Conservation (phyloP, 2,329 filamentous ascomycete species). For the Coniochaeta ligniaria region DNA sequence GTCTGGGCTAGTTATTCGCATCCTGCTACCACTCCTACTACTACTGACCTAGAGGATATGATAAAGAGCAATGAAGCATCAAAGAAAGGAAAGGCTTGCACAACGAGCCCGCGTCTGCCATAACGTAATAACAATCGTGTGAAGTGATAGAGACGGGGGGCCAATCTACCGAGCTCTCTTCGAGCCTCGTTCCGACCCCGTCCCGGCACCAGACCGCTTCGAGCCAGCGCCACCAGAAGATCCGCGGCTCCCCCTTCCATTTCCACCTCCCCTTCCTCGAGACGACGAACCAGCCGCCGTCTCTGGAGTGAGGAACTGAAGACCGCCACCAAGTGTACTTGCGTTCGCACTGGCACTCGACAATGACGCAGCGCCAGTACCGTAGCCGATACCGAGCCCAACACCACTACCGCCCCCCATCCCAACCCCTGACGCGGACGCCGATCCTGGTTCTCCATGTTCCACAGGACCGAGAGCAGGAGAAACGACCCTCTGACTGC, state of each 20-base stretch:
- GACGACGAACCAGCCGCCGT: background rate
- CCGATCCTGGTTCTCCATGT: background rate
- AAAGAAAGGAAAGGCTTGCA: background rate
- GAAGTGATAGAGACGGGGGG: background rate
- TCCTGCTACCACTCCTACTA: no score
- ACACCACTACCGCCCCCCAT: background rate
- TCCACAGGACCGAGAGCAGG: background rate
- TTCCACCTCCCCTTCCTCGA: slow-evolving; percentile 3
- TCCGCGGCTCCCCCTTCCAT: background rate
- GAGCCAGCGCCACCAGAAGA: slow-evolving; percentile 5
- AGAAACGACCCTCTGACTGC: background rate
- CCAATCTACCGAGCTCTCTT: slow-evolving; percentile 4
- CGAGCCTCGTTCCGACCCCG: slow-evolving; percentile 4
- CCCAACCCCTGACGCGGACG: background rate
- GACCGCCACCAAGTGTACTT: slow-evolving; percentile 2
- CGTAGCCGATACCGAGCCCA: background rate
- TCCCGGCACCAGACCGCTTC: slow-evolving; percentile 5
- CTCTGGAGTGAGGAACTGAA: slow-evolving; percentile 11
- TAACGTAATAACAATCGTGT: background rate
- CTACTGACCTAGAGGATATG: background rate
- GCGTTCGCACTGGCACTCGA: background rate
- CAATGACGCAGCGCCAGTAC: background rate
- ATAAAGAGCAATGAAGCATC: background rate
- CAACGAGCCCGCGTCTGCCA: background rate
- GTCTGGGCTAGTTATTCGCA: no score